Conservation (phyloP, 208 protist genomes). For the Crithidia bombi region DNA sequence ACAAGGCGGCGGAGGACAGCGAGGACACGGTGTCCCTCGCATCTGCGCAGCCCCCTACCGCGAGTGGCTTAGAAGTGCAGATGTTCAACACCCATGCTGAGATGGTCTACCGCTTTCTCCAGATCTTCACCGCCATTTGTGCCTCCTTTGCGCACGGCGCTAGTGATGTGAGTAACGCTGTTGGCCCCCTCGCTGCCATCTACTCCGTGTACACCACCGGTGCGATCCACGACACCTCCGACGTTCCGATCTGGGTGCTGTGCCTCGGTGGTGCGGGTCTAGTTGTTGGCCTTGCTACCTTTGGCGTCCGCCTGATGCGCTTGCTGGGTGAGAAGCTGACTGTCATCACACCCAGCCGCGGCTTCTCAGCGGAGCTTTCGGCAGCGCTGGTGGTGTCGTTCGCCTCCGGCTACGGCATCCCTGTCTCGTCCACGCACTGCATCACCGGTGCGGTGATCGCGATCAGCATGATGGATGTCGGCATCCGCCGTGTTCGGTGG, state of each 20-base stretch:
- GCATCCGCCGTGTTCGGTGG: slow-evolving; percentile 63
- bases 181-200: slow-evolving; percentile 81
- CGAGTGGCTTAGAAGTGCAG: slow-evolving; percentile 55
- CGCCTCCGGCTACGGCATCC: slow-evolving; percentile 76
- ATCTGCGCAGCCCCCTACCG: slow-evolving; percentile 4
- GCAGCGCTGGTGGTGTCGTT: slow-evolving; percentile 79
- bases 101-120: slow-evolving; percentile 81
- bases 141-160: slow-evolving; percentile 88
- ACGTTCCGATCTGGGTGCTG: slow-evolving; percentile 75
- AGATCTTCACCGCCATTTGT: slow-evolving; percentile 84
- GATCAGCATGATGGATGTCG: slow-evolving; percentile 80
- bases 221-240: slow-evolving; percentile 32
- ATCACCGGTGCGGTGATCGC: slow-evolving; percentile 89
- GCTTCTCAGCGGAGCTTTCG: slow-evolving; percentile 80
- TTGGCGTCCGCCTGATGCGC: slow-evolving; percentile 73
- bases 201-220: slow-evolving; percentile 66
- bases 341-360: slow-evolving; percentile 74
- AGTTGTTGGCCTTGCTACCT: slow-evolving; percentile 72
- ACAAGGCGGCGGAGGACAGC: slow-evolving; percentile 22
- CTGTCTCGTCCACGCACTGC: slow-evolving; percentile 91
- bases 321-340: slow-evolving; percentile 80
- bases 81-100: slow-evolving; percentile 60
- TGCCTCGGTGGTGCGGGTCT: slow-evolving; percentile 72
- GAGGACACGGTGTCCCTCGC: slow-evolving; percentile 9
- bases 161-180: slow-evolving; percentile 86